phyloP scores from a whole-genome alignment of 1,284 basidiomycete species.

The Gomphus sp. region DNA sequence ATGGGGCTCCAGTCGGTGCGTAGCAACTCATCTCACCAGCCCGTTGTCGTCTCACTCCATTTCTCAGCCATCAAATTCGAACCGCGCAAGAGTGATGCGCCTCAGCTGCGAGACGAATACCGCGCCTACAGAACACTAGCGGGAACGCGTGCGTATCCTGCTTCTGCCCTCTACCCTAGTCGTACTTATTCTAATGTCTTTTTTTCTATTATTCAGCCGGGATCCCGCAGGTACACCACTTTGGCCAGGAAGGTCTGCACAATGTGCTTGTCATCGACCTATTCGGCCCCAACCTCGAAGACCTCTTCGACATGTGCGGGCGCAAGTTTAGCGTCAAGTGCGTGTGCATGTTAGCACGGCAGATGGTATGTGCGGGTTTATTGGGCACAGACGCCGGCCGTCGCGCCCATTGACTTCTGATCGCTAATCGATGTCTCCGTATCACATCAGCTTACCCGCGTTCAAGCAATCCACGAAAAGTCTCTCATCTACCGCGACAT shows the following conservation, averaged over 20 bases:
- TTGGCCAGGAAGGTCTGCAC: constrained; percentile 98
- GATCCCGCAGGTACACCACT: constrained; percentile 96
- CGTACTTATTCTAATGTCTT: too few species aligned
- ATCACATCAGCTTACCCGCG: constrained; percentile 76
- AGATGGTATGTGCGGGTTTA: constrained; percentile 68
- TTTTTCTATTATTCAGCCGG: constrained; percentile 57
- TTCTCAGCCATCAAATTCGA: constrained; percentile 46
- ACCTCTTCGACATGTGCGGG: constrained; percentile 98
- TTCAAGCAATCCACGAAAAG: constrained; percentile 98
- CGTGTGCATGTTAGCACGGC: constrained; percentile 96
- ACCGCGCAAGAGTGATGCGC: constrained; percentile 96
- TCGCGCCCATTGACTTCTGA: neutral
- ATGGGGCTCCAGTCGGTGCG: constrained; percentile 87
- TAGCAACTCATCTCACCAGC: constrained; percentile 12
- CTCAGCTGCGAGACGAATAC: constrained; percentile 96
- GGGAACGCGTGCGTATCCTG: constrained; percentile 69
- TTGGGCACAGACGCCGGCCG: constrained; percentile 8
- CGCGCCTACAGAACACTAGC: constrained; percentile 93
- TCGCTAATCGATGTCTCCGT: neutral
- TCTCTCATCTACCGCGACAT: too few species aligned
- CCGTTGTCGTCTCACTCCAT: constrained; percentile 5
- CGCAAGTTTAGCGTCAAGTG: constrained; percentile 97
- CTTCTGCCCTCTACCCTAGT: constrained; percentile 13
- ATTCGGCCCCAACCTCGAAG: constrained; percentile 92
- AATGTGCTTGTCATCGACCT: constrained; percentile 97